Conservation (phyloP, 495 filamentous ascomycete species). For the Hyaloscypha bicolor region DNA sequence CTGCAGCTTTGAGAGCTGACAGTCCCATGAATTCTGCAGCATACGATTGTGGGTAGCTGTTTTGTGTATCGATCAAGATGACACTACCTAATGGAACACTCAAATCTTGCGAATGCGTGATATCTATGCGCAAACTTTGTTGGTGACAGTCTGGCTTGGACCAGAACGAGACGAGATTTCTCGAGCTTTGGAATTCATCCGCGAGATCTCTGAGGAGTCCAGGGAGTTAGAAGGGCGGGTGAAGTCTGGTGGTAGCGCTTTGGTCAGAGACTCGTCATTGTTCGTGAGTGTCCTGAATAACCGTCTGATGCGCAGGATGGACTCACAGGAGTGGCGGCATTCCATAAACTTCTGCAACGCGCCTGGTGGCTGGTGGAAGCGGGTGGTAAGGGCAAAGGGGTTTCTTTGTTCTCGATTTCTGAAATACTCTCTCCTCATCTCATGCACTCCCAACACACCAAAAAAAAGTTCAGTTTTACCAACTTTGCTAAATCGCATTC, state of each 20-base stretch:
- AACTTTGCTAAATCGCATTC: too few relatives aligned
- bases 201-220: not conserved
- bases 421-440: too few relatives aligned
- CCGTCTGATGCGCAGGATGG: not conserved
- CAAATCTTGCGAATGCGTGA: constrained; percentile 8
- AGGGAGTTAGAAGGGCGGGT: too few relatives aligned
- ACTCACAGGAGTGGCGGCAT: not conserved
- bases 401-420: too few relatives aligned
- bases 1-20: not conserved
- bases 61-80: constrained; percentile 12
- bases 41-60: constrained; percentile 8
- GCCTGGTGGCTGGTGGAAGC: constrained; percentile 9
- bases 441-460: too few relatives aligned
- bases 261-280: too few relatives aligned
- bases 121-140: constrained; percentile 3
- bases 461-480: too few relatives aligned
- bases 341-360: not conserved
- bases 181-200: constrained; percentile 3
- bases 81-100: not conserved
- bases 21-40: too few relatives aligned
- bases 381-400: too few relatives aligned
- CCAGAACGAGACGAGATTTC: not conserved
- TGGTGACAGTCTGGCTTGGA: constrained; percentile 16
- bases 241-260: too few relatives aligned
- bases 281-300: too few relatives aligned